Base-by-base conservation (phyloP, 1,139 yeast genomes). In the Arxiozyma heterogenica region DNA sequence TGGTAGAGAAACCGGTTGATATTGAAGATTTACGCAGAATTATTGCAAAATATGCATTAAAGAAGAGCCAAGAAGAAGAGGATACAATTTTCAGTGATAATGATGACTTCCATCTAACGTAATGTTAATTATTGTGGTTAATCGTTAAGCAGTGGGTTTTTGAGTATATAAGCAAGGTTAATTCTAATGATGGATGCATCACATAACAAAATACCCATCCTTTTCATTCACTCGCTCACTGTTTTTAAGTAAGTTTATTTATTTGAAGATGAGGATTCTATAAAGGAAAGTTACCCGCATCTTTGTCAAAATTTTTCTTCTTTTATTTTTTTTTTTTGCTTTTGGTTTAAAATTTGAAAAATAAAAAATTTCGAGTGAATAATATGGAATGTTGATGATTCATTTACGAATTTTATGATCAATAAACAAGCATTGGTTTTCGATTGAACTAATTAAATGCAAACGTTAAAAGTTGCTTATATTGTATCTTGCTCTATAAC, bases 1-100 rank as follows among this genome's bases (percentile, higher is more conserved):
- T 86, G 3, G 69, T 90, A 44, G 94, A 86, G 63, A 87, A 86
- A 65, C 96, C 97, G 0, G 79, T 84, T 4, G 80, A 80, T 3
- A 64, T 69, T 50, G 72, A 69, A 43, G 76, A 78, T 55, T 64
- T 83, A 49, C 68, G 71, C 43, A 58, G 58, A 21, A 56, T 71
- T 21, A 52, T 67, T 18, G 61, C 70, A 5, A 67, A 64, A 51
- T 67, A 65, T 52, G 64, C 71, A 0, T 54, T 68, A 34, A 57
- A 58, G 51, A 68, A 66, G 55, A 64, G 64, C 20, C 70, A 68
- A 54, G 60, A 56, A 38, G 68, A 65, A 44, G 70, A 67, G 42
- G 70, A 68, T 7, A 67, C 68, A 0, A 57, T 68, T 5, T 44
- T 64, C 21, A 67, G 70, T 55, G 71, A 69, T 54, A 43, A 30